Conservation (phyloP, 2,329 filamentous ascomycete species). For the Trichoderma sp. region DNA sequence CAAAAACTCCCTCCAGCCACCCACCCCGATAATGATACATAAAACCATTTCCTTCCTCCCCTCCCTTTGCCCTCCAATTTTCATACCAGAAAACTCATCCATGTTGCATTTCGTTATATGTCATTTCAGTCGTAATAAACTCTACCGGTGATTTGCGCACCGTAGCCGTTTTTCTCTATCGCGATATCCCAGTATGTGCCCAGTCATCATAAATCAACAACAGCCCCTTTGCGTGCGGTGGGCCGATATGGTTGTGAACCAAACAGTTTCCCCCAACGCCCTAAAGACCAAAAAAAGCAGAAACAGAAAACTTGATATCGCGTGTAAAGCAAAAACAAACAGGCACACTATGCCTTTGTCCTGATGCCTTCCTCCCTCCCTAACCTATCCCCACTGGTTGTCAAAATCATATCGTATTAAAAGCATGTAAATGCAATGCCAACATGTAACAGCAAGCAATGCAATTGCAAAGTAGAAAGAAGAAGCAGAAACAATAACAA, state of each 20-base stretch:
- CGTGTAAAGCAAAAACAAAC: background rate
- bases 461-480: background rate
- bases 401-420: background rate
- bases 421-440: slow-evolving; percentile 7
- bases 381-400: background rate
- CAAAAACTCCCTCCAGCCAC: background rate
- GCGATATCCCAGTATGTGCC: slow-evolving; percentile 18
- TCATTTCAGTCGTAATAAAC: slow-evolving; percentile 21
- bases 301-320: background rate
- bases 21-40: slow-evolving; percentile 1
- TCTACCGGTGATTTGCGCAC: slow-evolving; percentile 14
- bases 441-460: background rate
- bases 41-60: background rate
- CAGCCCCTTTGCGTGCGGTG: background rate
- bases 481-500: background rate
- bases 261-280: slow-evolving; percentile 11
- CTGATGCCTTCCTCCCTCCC: background rate
- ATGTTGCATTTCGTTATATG: slow-evolving; percentile 10
- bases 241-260: slow-evolving; percentile 4
- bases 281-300: background rate
- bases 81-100: slow-evolving; percentile 12
- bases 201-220: slow-evolving; percentile 16
- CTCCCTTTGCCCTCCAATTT: background rate
- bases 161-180: slow-evolving; percentile 22
- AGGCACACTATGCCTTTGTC: background rate